Evolutionary conservation across 176 grass and related monocot genomes (phyloP).

Genomic region (Carex pumila): DNA sequence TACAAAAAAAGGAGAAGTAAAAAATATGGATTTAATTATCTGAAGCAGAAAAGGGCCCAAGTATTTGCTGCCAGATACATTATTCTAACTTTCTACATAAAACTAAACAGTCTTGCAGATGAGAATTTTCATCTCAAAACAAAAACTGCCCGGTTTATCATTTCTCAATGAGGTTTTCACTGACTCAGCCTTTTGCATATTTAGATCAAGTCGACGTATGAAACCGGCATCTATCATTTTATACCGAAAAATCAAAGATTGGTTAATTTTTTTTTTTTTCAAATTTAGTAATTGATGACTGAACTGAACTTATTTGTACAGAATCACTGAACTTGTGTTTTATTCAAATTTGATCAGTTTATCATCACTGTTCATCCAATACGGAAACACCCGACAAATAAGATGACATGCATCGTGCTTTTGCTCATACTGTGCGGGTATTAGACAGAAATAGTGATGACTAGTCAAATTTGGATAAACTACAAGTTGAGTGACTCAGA

Average conservation of each 20-base stretch:
- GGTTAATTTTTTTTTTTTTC: background rate
- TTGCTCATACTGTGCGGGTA: background rate
- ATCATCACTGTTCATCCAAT: background rate
- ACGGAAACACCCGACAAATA: background rate
- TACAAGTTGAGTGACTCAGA: background rate
- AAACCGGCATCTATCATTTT: background rate
- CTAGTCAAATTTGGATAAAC: background rate
- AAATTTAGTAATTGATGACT: background rate
- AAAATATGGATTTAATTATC: background rate
- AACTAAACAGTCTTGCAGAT: conserved; percentile 9
- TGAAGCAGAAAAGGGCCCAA: background rate
- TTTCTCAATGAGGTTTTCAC: background rate
- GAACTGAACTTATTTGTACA: background rate
- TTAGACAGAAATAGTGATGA: background rate
- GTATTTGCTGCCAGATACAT: background rate
- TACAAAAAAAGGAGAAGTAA: background rate
- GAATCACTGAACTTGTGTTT: background rate
- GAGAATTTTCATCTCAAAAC: background rate
- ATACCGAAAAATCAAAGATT: background rate
- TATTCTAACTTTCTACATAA: conserved; percentile 6
- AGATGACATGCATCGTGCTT: background rate
- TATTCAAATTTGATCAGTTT: background rate
- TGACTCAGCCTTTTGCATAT: background rate
- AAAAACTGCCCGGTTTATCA: background rate
- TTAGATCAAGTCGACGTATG: background rate